A percentile compares a stretch with the other conserved stretches of the same genome.
These are phyloP conservation scores for Sarcomyxa edulis DNA, from an alignment of 768 basidiomycete genomes.

Conservation along the genomic window DNA sequence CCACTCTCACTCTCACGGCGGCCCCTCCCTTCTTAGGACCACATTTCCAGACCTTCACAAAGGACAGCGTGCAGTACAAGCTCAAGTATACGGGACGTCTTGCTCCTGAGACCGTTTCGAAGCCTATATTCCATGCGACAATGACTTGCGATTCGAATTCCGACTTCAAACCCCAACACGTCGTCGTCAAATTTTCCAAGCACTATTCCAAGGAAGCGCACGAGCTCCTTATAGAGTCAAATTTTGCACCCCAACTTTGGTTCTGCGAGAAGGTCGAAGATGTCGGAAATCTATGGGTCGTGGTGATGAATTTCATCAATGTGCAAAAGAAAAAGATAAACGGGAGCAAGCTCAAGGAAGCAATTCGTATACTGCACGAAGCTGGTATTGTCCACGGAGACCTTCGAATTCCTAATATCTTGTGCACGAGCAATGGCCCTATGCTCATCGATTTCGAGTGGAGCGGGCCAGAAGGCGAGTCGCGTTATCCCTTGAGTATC, in stretches of 20 bases:
- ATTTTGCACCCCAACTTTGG: conserved; percentile 22
- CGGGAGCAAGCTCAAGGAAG: neutral
- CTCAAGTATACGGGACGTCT: conserved; percentile 18
- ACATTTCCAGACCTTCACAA: too few species aligned
- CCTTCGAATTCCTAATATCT: conserved; percentile 2
- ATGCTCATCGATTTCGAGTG: conserved; percentile 7
- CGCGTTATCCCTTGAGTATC: neutral
- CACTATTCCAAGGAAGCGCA: conserved; percentile 27
- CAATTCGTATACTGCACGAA: conserved; percentile 1
- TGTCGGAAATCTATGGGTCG: conserved; percentile 16
- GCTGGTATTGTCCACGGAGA: neutral
- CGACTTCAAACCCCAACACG: neutral
- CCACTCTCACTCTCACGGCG: neutral
- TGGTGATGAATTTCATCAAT: conserved; percentile 34
- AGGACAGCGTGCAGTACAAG: too few species aligned
- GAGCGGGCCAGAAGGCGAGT: conserved; percentile 1
- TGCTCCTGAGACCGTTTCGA: conserved; percentile 12
- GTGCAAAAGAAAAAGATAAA: neutral
- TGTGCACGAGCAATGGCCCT: neutral
- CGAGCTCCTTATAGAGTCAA: conserved; percentile 18
- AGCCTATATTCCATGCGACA: conserved; percentile 16
- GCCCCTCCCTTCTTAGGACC: neutral
- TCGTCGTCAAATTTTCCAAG: conserved; percentile 33
- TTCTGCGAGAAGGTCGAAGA: conserved; percentile 16
- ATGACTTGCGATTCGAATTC: too few species aligned